Evolutionary conservation across 2,329 filamentous ascomycete species (phyloP), one percentile per base, ranked within the genome.

Genomic region (Paracamarosporium sp.): DNA sequence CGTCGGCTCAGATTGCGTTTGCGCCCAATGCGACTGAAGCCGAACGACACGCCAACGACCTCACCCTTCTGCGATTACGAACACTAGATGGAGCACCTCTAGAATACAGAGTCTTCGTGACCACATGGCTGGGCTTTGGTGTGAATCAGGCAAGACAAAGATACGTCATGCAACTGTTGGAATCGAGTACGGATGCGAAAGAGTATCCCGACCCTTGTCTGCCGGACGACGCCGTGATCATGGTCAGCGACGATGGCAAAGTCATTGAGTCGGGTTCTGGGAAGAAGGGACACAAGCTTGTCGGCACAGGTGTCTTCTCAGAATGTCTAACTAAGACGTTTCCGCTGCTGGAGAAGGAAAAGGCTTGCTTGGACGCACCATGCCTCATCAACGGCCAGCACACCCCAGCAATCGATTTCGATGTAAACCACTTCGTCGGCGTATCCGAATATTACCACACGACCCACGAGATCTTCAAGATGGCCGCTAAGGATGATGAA

Each of bases 361-460:
- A 89, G 52, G 88, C 91, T 1, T 99, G 95, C 71, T 79, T 86
- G 4, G 90, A 97, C 69, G 79, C 89, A 25, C 95, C 96, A 0
- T 99, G 95, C 76, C 81, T 99, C 31, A 82, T 99, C 36, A 92
- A 97, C 67, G 93, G 95, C 0, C 88, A 94, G 62, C 93, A 98
- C 72, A 93, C 95, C 1, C 95, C 95, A 1, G 91, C 92, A 3
- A 97, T 99, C 63, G 95, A 99, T 74, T 99, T 98, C 71, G 90
- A 95, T 61, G 89, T 98, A 33, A 99, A 99, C 69, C 96, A 97
- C 75, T 99, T 99, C 70, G 89, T 99, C 27, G 95, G 95, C 11
- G 94, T 99, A 3, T 98, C 94, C 1, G 95, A 99, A 73, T 99
- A 96, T 78, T 99, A 95, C 94, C 95, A 99, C 76, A 96, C 94